phyloP scores from a whole-genome alignment of 1,284 basidiomycete genomes.

The Agaricales sp. region DNA sequence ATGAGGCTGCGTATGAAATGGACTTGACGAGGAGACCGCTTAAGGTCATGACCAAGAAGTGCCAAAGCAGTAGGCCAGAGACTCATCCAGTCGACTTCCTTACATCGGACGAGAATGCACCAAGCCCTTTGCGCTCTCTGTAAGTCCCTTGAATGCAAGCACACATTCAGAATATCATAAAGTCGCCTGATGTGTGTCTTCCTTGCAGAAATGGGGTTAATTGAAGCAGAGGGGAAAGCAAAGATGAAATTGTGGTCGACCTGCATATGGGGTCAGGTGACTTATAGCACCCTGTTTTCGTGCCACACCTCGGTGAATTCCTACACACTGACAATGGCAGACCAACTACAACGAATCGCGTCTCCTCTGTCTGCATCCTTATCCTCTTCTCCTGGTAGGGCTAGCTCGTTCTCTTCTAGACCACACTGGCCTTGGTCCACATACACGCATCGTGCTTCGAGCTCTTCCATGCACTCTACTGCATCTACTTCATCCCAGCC shows the following conservation, averaged over 20 bases:
- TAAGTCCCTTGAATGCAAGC: conserved; percentile 60
- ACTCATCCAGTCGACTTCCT: conserved; percentile 69
- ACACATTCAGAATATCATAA: conserved; percentile 66
- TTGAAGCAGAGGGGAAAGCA: neutral
- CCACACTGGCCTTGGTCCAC: conserved; percentile 15
- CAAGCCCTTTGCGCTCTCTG: conserved; percentile 64
- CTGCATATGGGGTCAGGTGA: neutral
- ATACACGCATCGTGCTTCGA: conserved; percentile 24
- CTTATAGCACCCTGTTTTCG: neutral
- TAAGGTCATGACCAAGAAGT: conserved; percentile 19
- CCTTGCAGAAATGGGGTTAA: conserved; percentile 30
- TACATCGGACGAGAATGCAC: conserved; percentile 74
- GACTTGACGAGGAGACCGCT: conserved; percentile 28
- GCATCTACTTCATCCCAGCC: conserved; percentile 15
- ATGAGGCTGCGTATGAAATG: conserved; percentile 60
- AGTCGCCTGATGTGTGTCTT: conserved; percentile 64
- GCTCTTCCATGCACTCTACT: conserved; percentile 20
- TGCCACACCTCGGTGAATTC: too few relatives aligned
- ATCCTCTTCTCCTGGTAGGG: neutral
- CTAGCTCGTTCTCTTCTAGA: conserved; percentile 1
- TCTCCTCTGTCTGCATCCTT: neutral
- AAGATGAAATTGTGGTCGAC: neutral
- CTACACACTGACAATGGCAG: neutral
- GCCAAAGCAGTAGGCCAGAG: conserved; percentile 69
- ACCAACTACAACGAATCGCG: conserved; percentile 1